Conservation (phyloP, 805 yeast genomes). For the Blastobotrys muscicola region DNA sequence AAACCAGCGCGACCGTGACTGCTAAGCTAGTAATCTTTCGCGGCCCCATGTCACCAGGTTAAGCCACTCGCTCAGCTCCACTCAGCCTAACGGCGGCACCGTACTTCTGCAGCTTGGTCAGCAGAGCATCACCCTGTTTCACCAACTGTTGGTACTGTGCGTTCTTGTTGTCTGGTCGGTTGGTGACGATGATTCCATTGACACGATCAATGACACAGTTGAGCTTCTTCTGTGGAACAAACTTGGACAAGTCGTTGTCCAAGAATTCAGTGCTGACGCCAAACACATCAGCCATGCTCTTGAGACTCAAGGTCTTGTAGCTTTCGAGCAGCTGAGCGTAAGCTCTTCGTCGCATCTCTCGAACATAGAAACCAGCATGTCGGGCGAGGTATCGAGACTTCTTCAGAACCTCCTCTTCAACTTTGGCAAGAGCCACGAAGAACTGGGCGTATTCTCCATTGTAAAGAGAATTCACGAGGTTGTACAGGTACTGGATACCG, state of each 20-base stretch:
- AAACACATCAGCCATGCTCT: conserved; percentile 90
- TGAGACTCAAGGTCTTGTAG: conserved; percentile 79
- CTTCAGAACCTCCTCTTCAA: conserved; percentile 63
- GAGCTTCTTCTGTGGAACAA: conserved; percentile 86
- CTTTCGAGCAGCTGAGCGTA: conserved; percentile 91
- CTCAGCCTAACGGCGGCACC: conserved; percentile 95
- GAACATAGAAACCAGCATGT: conserved; percentile 75
- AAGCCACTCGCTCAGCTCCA: conserved; percentile 55
- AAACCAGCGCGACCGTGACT: too few species aligned
- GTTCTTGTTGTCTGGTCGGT: conserved; percentile 92
- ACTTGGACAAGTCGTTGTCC: conserved; percentile 78
- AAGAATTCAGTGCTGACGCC: conserved; percentile 82
- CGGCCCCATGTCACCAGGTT: too few species aligned
- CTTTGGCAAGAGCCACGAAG: conserved; percentile 66
- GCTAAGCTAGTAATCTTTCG: too few species aligned
- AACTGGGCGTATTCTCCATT: conserved; percentile 77
- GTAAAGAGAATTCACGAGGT: conserved; percentile 77
- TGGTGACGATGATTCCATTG: conserved; percentile 86
- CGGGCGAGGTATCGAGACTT: conserved; percentile 55
- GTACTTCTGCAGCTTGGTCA: conserved; percentile 91
- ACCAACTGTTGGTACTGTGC: conserved; percentile 82
- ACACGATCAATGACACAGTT: conserved; percentile 95
- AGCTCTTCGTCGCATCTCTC: conserved; percentile 92
- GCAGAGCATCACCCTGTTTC: conserved; percentile 83
- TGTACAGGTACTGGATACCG: conserved; percentile 36